phyloP scores from a whole-genome alignment of 2,329 filamentous ascomycete species.

The Trichoderma gracile region DNA sequence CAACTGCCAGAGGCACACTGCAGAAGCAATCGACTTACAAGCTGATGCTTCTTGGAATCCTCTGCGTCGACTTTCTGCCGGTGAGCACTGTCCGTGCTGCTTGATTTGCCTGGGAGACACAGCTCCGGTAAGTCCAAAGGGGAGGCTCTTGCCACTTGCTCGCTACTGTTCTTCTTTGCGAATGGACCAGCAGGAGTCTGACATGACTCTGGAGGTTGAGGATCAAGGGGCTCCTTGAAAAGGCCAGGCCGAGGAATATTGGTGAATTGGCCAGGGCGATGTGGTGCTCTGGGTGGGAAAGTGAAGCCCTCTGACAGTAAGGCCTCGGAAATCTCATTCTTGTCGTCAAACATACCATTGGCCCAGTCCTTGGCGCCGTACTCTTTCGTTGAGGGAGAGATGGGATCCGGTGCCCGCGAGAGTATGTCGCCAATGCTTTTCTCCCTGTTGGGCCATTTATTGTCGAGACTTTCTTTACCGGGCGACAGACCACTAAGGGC shows the following conservation, averaged over 20 bases:
- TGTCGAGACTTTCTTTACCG: neutral
- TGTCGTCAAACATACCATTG: constrained; percentile 5
- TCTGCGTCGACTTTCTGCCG: neutral
- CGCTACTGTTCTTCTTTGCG: constrained; percentile 28
- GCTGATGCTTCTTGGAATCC: neutral
- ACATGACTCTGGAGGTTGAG: neutral
- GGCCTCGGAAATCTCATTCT: constrained; percentile 25
- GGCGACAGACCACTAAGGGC: neutral
- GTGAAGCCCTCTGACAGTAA: constrained; percentile 27
- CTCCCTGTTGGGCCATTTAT: neutral
- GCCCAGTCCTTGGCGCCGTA: neutral
- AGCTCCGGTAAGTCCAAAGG: constrained; percentile 4
- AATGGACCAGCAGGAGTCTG: neutral
- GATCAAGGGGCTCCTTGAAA: neutral
- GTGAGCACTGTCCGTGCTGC: neutral
- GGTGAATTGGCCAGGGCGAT: constrained; percentile 29
- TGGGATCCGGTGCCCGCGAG: neutral
- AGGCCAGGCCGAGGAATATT: constrained; percentile 5
- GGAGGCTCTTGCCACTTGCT: constrained; percentile 1
- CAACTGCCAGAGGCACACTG: neutral
- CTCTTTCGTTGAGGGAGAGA: neutral
- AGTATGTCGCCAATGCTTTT: neutral
- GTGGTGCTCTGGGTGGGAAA: constrained; percentile 26
- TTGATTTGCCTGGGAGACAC: neutral
- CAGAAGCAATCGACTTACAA: neutral